These are phyloP conservation scores for Globisporangium emineosum DNA, from an alignment of 352 stramenopile genomes.

Conservation along the genomic window DNA sequence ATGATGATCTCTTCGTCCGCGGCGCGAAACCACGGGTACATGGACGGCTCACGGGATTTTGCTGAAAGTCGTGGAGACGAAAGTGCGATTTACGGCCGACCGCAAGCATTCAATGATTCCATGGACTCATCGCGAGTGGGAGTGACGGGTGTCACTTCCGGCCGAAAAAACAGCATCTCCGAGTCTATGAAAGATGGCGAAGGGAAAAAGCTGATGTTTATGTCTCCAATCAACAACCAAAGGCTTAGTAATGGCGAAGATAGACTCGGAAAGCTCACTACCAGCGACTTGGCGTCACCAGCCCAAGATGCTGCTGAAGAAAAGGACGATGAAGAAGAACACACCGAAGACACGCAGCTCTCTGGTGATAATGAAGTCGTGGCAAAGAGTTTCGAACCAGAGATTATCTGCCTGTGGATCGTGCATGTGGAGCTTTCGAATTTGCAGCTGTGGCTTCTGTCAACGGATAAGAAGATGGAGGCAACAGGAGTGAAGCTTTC, in stretches of 20 bases:
- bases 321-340: not conserved
- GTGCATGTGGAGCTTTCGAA: slow-evolving; percentile 42
- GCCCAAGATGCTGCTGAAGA: slow-evolving; percentile 3
- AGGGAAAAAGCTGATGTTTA: slow-evolving; percentile 5
- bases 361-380: not conserved
- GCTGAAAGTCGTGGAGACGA: slow-evolving; percentile 20
- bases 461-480: slow-evolving; percentile 56
- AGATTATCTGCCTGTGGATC: slow-evolving; percentile 25
- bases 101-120: slow-evolving; percentile 2
- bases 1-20: slow-evolving; percentile 27
- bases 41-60: slow-evolving; percentile 25
- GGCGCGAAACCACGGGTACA: slow-evolving; percentile 24
- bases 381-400: not conserved
- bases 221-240: slow-evolving; percentile 6
- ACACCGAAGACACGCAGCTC: not conserved
- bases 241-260: not conserved
- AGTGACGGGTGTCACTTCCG: not conserved
- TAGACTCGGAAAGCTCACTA: slow-evolving; percentile 9
- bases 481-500: slow-evolving; percentile 54
- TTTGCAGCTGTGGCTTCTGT: slow-evolving; percentile 66
- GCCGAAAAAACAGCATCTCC: slow-evolving; percentile 48
- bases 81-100: not conserved
- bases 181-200: slow-evolving; percentile 14
- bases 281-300: slow-evolving; percentile 8
- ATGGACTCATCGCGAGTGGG: slow-evolving; percentile 6